Evolutionary conservation across 2,329 filamentous ascomycete species (phyloP).

Genomic region (Colletotrichum ledebouriae): DNA sequence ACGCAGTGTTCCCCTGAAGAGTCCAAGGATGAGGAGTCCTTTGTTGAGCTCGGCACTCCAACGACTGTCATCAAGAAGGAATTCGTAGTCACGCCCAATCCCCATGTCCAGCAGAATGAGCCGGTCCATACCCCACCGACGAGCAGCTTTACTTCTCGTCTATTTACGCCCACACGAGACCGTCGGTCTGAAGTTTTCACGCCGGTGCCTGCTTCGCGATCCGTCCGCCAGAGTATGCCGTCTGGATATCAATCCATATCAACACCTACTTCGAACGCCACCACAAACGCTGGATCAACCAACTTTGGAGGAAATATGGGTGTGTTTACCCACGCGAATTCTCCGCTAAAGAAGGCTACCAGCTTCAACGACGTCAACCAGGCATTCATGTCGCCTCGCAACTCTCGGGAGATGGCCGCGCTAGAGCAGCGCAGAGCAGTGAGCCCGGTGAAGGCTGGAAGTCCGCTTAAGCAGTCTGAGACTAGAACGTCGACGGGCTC

Average conservation of each 20-base stretch:
- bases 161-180: constrained; percentile 40
- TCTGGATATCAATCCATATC: constrained; percentile 46
- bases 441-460: constrained; percentile 58
- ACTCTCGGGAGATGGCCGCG: constrained; percentile 73
- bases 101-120: constrained; percentile 78
- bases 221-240: constrained; percentile 53
- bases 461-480: constrained; percentile 56
- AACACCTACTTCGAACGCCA: constrained; percentile 45
- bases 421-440: constrained; percentile 62
- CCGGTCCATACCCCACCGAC: constrained; percentile 30
- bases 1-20: constrained; percentile 77
- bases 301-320: constrained; percentile 81
- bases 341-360: constrained; percentile 83
- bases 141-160: constrained; percentile 37
- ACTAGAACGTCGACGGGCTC: constrained; percentile 45
- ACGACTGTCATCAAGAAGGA: constrained; percentile 77
- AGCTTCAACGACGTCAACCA: constrained; percentile 71
- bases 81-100: constrained; percentile 87
- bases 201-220: constrained; percentile 47
- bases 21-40: constrained; percentile 56
- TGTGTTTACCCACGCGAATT: constrained; percentile 83
- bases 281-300: constrained; percentile 44
- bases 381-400: constrained; percentile 64
- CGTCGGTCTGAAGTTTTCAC: constrained; percentile 54
- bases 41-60: constrained; percentile 65